Percentiles rank a stretch among this genome's conserved stretches.
These are phyloP conservation scores for Ormosia semicastrata DNA, from an alignment of 306 rosid species.

Conservation along the genomic window DNA sequence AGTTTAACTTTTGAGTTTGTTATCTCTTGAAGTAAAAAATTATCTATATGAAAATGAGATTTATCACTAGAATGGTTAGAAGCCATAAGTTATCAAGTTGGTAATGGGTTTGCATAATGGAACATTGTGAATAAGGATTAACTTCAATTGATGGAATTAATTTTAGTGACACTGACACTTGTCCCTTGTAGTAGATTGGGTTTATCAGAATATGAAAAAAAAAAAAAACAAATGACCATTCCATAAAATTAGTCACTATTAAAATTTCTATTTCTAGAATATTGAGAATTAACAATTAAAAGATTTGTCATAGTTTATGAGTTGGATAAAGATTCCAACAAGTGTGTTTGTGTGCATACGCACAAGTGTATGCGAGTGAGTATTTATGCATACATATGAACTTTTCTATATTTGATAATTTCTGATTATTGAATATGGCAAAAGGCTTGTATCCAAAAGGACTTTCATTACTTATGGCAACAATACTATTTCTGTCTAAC, in stretches of 20 bases:
- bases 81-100: neutral
- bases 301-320: neutral
- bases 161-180: neutral
- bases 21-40: no score
- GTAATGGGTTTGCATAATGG: neutral
- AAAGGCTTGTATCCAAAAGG: neutral
- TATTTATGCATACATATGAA: neutral
- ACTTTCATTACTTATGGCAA: neutral
- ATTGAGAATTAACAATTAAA: neutral
- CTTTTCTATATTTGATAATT: neutral
- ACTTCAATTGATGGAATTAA: neutral
- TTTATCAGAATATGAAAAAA: neutral
- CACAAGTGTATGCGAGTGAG: no score
- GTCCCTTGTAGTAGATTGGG: neutral
- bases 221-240: neutral
- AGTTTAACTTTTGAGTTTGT: neutral
- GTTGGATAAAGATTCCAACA: neutral
- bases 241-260: neutral
- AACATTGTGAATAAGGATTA: neutral
- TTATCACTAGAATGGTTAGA: neutral
- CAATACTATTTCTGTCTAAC: slow-evolving; percentile 20
- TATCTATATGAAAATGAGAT: neutral
- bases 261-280: neutral
- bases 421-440: neutral
- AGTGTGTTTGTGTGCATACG: neutral